Percentiles rank a stretch among this genome's conserved stretches.
phyloP scores from a whole-genome alignment of 345 rosid genomes.

The Anastatica hierochuntica region DNA sequence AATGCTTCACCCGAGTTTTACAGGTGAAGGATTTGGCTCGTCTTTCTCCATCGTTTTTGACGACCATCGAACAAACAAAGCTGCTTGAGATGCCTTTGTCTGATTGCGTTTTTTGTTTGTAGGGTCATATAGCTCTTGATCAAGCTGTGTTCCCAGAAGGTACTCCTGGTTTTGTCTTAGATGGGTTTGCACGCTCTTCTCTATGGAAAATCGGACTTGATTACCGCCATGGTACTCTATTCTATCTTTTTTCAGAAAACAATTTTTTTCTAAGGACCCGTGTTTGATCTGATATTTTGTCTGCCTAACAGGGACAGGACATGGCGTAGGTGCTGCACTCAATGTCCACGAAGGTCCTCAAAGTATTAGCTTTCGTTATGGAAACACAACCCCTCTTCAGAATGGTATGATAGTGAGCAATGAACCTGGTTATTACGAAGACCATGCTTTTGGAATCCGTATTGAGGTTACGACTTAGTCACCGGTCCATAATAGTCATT shows the following conservation, averaged over 20 bases:
- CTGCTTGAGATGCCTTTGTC: neutral
- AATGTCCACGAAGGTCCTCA: conserved; percentile 99
- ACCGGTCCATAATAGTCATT: conserved; percentile 6
- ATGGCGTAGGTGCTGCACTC: conserved; percentile 93
- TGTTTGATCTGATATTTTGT: conserved; percentile 15
- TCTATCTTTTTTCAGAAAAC: neutral
- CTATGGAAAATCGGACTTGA: conserved; percentile 98
- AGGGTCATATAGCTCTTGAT: conserved; percentile 99
- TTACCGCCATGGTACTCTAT: conserved; percentile 73
- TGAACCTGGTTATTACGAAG: conserved; percentile 98
- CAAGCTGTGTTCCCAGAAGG: conserved; percentile 83
- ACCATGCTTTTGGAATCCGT: conserved; percentile 92
- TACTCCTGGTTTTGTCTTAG: conserved; percentile 91
- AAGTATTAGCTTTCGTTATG: conserved; percentile 81
- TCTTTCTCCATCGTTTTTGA: neutral
- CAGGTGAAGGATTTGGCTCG: conserved; percentile 38
- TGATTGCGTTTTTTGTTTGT: conserved; percentile 19
- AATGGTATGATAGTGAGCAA: conserved; percentile 96
- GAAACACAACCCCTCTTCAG: conserved; percentile 69
- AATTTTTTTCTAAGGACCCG: neutral
- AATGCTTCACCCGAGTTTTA: conserved; percentile 88
- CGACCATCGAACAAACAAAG: neutral
- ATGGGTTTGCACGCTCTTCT: conserved; percentile 83
- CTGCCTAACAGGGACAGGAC: conserved; percentile 70
- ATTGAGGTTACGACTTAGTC: conserved; percentile 59